Percentiles rank a stretch among this genome's conserved stretches.
Evolutionary conservation across 129 eudicot genomes (phyloP).

Genomic region (Ambrosia artemisiifolia): DNA sequence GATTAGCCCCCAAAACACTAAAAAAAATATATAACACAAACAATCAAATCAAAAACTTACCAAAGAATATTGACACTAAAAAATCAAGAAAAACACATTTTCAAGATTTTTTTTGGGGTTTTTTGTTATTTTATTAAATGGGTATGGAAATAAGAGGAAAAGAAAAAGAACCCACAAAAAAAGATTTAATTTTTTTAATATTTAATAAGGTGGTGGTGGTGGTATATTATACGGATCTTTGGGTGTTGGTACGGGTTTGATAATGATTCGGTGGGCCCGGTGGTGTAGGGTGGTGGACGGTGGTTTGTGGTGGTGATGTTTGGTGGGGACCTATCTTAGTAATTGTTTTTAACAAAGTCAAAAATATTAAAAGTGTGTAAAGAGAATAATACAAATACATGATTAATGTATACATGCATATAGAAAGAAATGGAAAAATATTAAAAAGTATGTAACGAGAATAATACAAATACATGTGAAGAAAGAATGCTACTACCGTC

Average conservation of each 20-base stretch:
- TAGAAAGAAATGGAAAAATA: background rate
- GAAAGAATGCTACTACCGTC: constrained; percentile 32
- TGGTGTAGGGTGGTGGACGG: constrained; percentile 18
- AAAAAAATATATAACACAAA: constrained; percentile 14
- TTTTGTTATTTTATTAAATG: constrained; percentile 2
- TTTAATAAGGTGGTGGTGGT: constrained; percentile 1
- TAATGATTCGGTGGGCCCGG: constrained; percentile 39
- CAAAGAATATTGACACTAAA: no score
- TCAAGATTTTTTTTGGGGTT: constrained; percentile 5
- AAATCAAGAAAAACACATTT: background rate
- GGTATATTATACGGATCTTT: constrained; percentile 32
- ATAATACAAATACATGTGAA: background rate
- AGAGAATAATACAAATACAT: background rate
- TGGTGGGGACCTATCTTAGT: constrained; percentile 26
- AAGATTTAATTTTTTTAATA: background rate
- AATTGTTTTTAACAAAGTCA: constrained; percentile 23
- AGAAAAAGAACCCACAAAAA: constrained; percentile 19
- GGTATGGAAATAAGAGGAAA: constrained; percentile 17
- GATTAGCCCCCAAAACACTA: constrained; percentile 23
- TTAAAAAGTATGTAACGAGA: background rate
- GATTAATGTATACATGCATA: no score
- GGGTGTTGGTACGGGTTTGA: constrained; percentile 19
- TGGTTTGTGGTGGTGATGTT: constrained; percentile 20
- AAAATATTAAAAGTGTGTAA: constrained; percentile 20
- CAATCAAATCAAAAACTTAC: constrained; percentile 29